Conservation (phyloP, 345 rosid species). For the Combretum micranthum region DNA sequence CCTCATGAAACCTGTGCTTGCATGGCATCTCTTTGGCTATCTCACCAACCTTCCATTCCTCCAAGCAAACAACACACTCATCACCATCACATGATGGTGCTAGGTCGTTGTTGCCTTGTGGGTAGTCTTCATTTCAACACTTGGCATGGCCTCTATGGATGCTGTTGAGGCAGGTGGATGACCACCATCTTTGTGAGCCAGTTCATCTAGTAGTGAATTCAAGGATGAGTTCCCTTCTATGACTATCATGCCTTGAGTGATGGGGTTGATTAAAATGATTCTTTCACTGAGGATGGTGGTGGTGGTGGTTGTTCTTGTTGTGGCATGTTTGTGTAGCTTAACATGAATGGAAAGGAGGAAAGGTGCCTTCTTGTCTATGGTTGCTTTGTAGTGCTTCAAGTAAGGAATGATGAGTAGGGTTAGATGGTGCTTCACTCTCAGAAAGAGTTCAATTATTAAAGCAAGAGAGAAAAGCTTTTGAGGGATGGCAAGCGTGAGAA, state of each 20-base stretch:
- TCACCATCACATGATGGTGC: slow-evolving; percentile 9
- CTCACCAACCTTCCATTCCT: slow-evolving; percentile 41
- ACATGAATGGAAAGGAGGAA: slow-evolving; percentile 37
- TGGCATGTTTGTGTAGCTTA: slow-evolving; percentile 24
- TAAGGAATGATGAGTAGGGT: no score
- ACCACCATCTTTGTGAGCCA: slow-evolving; percentile 17
- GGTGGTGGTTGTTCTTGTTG: not conserved
- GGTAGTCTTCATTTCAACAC: slow-evolving; percentile 24
- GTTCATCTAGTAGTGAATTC: slow-evolving; percentile 9
- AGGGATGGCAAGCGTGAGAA: no score
- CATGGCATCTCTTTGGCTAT: slow-evolving; percentile 72
- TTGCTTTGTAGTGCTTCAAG: no score
- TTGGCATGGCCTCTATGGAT: slow-evolving; percentile 58
- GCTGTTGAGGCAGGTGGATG: slow-evolving; percentile 70
- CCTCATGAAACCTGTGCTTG: slow-evolving; percentile 64
- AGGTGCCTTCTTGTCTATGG: slow-evolving; percentile 14
- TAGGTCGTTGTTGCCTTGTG: no score
- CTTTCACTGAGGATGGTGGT: slow-evolving; percentile 25
- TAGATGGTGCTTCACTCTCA: no score
- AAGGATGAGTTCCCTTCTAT: slow-evolving; percentile 26
- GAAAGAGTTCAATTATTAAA: no score
- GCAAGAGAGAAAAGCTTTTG: no score
- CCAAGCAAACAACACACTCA: slow-evolving; percentile 71
- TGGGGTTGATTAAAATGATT: slow-evolving; percentile 62
- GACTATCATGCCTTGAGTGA: slow-evolving; percentile 68